These are phyloP conservation scores for Hypoxylon sp. DNA, from an alignment of 2,329 filamentous ascomycete genomes.

Conservation along the genomic window DNA sequence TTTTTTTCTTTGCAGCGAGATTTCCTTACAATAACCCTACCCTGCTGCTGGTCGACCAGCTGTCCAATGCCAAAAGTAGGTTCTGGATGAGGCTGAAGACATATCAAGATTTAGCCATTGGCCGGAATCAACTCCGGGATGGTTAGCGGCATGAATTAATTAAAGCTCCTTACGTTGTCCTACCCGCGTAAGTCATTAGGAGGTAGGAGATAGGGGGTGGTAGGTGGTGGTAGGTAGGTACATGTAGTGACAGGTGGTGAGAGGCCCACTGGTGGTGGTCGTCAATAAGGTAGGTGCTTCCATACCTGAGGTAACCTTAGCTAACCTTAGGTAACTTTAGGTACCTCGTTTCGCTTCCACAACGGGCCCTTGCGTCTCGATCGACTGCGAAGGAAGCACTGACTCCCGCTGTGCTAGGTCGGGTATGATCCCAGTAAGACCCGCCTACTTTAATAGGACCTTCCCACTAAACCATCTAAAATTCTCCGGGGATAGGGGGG, in stretches of 20 bases:
- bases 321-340: too few relatives aligned
- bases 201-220: not conserved
- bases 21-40: constrained; percentile 14
- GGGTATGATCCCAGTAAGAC: constrained; percentile 13
- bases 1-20: too few relatives aligned
- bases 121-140: constrained; percentile 24
- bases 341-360: constrained; percentile 8
- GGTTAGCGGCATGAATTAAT: constrained; percentile 25
- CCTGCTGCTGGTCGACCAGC: constrained; percentile 9
- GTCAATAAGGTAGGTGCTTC: not conserved
- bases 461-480: constrained; percentile 15
- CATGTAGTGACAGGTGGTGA: not conserved
- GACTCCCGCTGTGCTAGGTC: constrained; percentile 19
- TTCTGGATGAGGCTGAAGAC: constrained; percentile 41
- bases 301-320: not conserved
- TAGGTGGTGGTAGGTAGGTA: not conserved
- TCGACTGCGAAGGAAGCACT: constrained; percentile 12
- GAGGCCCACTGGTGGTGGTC: not conserved
- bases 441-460: not conserved
- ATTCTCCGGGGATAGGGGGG: constrained; percentile 16
- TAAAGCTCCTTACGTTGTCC: constrained; percentile 14
- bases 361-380: constrained; percentile 27
- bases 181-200: constrained; percentile 3
- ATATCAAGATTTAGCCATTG: constrained; percentile 22
- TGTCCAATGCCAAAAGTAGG: constrained; percentile 21